Base-by-base conservation (phyloP, 73 alveolate genomes). In the Uronychia binucleata region DNA sequence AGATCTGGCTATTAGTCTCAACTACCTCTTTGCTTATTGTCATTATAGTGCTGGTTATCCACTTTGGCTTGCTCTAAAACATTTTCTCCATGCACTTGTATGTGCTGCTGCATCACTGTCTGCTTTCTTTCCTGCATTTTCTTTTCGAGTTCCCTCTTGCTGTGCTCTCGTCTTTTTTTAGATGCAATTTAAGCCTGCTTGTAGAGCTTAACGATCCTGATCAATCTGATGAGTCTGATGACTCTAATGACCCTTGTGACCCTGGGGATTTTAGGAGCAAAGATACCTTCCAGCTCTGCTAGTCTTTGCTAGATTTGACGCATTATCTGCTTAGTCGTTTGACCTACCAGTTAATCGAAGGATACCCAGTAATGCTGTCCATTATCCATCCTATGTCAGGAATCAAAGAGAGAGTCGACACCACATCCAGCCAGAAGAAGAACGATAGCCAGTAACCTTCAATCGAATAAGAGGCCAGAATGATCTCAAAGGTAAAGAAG, bases 331-430 rank as follows among this genome's bases (percentile, higher is more conserved):
- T 60, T 84, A 67, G 0, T 86, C 88, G 13, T 86, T 83, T 32
- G 67, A 11, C 67, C 67, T 46, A n/a, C n/a, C 19, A 46, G 19
- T 11, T 46, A 46, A 46, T 46, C n/a, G 19, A 11, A 46, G 67
- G 67, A 46, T 46, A 46, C 67, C 96, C 97, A 31, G 84, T 76
- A 28, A 95, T 74, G 0, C 74, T 33, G 58, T 95, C 90, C 91
- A 92, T 81, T n/a, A 96, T 88, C 96, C 96, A 94, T 26, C 94
- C 97, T 8, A 93, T 89, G 81, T 94, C 98, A 58, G 91, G 86
- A 67, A 94, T 81, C 59, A 94, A 80, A 33, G 97, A 89, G 14
- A 93, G 59, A 28, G 97, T 94, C 14, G 98, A 90, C 5, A 94
- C 85, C 11, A 87, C 74, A 78, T 94, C 98, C 1, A 94, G 94